These are phyloP conservation scores for Hyphopichia buzzinii DNA, from an alignment of 1,139 yeast genomes.

Conservation along the genomic window DNA sequence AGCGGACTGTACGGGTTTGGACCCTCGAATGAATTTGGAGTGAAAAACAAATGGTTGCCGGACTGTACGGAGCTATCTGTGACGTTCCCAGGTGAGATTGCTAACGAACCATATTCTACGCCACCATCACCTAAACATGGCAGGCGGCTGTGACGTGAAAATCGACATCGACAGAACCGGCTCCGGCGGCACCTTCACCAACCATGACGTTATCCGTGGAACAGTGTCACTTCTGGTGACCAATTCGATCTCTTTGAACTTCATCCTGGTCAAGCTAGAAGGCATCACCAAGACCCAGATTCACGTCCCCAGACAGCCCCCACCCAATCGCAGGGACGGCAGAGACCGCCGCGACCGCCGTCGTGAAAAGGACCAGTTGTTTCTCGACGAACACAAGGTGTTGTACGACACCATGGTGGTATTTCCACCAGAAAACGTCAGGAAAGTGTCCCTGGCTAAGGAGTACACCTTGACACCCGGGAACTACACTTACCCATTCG, in stretches of 20 bases:
- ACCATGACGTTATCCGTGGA: slow-evolving; percentile 51
- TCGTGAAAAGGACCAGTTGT: slow-evolving; percentile 16
- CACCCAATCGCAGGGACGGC: slow-evolving; percentile 14
- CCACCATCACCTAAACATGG: slow-evolving; percentile 1
- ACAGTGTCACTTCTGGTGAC: slow-evolving; percentile 41
- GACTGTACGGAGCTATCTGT: no score
- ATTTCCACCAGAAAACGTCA: slow-evolving; percentile 59
- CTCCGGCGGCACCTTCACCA: slow-evolving; percentile 50
- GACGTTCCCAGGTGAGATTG: no score
- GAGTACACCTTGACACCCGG: slow-evolving; percentile 65
- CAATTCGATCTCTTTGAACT: slow-evolving; percentile 47
- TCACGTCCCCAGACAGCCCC: slow-evolving; percentile 18
- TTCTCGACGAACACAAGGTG: slow-evolving; percentile 52
- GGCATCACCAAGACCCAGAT: slow-evolving; percentile 49
- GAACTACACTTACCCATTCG: slow-evolving; percentile 55
- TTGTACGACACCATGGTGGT: slow-evolving; percentile 55
- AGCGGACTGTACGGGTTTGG: background rate
- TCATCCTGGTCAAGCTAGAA: slow-evolving; percentile 58
- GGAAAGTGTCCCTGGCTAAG: slow-evolving; percentile 44
- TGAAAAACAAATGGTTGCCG: no score
- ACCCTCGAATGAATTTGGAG: no score
- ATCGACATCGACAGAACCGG: slow-evolving; percentile 35
- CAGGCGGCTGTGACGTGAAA: slow-evolving; percentile 25
- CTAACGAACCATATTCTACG: background rate
- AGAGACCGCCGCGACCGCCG: slow-evolving; percentile 11